A percentile compares a stretch with the other conserved stretches of the same genome.
Conservation (phyloP, 2,329 filamentous ascomycete species). For the Grosmannia penicillata region DNA sequence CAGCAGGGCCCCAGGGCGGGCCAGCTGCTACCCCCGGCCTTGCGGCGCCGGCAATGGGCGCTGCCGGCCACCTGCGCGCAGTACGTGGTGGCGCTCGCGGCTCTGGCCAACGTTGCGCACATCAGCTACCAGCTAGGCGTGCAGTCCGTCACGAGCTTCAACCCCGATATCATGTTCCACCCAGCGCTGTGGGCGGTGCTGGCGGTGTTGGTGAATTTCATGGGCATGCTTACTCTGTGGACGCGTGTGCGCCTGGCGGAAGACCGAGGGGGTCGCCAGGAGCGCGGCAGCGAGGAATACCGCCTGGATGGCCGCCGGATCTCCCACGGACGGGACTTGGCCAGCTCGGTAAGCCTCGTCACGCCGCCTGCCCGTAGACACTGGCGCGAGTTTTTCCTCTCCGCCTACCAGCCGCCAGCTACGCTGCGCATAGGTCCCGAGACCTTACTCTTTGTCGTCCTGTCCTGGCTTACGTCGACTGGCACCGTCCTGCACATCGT, state of each 20-base stretch:
- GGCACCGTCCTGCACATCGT: neutral
- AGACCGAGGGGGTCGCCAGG: too few species aligned
- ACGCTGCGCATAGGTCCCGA: neutral
- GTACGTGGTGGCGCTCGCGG: slow-evolving; percentile 22
- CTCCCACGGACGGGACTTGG: neutral
- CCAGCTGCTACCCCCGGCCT: neutral
- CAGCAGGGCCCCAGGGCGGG: neutral
- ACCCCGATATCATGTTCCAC: slow-evolving; percentile 5
- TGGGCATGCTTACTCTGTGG: neutral
- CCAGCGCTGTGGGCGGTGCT: neutral
- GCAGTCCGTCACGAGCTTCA: slow-evolving; percentile 10
- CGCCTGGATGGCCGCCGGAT: neutral
- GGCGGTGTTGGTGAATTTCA: neutral
- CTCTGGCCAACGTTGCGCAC: slow-evolving; percentile 45
- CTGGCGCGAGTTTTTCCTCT: neutral
- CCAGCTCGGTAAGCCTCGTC: too few species aligned
- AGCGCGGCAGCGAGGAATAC: neutral
- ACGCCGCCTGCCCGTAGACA: too few species aligned
- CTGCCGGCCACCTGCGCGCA: neutral
- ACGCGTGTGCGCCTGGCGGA: neutral
- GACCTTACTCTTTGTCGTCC: neutral
- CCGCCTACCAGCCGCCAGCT: neutral
- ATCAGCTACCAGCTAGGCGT: slow-evolving; percentile 4
- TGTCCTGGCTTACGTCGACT: neutral
- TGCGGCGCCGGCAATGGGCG: too few species aligned